Conservation (phyloP, 305 asterid species). For the Fraxinus ornus region DNA sequence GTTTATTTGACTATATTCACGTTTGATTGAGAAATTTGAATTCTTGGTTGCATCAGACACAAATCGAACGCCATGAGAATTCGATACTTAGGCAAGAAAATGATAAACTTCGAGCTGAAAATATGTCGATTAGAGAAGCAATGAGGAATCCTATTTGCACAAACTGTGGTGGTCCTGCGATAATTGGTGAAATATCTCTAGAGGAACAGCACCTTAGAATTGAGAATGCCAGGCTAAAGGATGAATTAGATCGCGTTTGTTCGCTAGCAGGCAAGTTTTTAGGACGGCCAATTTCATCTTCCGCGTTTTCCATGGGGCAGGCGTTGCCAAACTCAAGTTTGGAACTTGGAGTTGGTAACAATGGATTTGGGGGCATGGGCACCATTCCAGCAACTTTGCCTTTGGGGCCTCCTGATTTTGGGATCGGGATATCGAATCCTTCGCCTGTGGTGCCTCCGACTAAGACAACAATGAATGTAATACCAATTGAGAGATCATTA, state of each 20-base stretch:
- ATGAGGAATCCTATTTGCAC: constrained; percentile 85
- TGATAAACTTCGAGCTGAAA: constrained; percentile 83
- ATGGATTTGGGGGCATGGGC: constrained; percentile 45
- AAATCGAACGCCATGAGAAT: constrained; percentile 87
- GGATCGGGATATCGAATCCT: constrained; percentile 39
- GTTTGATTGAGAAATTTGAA: background rate
- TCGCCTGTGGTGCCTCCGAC: constrained; percentile 25
- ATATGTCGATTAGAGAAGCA: constrained; percentile 78
- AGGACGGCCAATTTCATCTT: constrained; percentile 63
- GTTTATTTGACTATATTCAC: background rate
- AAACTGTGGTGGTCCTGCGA: constrained; percentile 84
- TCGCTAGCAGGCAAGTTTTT: constrained; percentile 76
- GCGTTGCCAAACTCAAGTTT: constrained; percentile 67
- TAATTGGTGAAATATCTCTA: constrained; percentile 72
- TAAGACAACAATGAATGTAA: constrained; percentile 22
- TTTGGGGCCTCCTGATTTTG: constrained; percentile 47
- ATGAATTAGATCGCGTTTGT: constrained; percentile 78
- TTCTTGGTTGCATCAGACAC: constrained; percentile 54
- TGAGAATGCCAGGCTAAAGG: constrained; percentile 77
- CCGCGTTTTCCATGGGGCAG: constrained; percentile 34
- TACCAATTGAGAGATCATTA: constrained; percentile 36
- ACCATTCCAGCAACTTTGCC: constrained; percentile 35
- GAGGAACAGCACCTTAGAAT: constrained; percentile 86
- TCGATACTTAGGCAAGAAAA: constrained; percentile 80
- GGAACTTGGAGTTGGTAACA: constrained; percentile 71